Conservation (phyloP, 1,284 basidiomycete genomes). For the Athelia psychrophila region DNA sequence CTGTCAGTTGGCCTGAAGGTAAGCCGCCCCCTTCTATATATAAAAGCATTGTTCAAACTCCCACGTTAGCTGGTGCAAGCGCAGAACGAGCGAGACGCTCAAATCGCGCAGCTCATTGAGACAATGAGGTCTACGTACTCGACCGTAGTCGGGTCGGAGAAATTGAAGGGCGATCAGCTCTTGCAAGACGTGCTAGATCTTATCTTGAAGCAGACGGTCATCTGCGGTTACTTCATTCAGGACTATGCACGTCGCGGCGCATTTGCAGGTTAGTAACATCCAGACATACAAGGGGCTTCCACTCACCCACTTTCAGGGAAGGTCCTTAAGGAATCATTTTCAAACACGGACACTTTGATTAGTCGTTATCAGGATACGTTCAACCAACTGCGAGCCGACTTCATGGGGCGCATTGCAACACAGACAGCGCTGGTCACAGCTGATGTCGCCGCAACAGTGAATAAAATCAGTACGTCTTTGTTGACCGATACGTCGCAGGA, state of each 20-base stretch:
- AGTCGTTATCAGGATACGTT: background rate
- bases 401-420: background rate
- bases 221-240: background rate
- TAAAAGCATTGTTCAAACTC: background rate
- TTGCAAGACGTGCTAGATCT: background rate
- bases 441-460: background rate
- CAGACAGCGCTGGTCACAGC: background rate
- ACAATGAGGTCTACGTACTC: background rate
- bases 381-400: background rate
- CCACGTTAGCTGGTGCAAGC: background rate
- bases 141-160: background rate
- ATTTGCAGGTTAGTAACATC: background rate
- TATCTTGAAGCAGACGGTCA: background rate
- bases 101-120: background rate
- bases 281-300: background rate
- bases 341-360: background rate
- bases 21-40: background rate
- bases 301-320: background rate
- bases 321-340: background rate
- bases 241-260: background rate
- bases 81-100: background rate
- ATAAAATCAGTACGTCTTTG: background rate
- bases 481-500: background rate
- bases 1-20: background rate
- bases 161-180: background rate